Conservation (phyloP, 2,329 filamentous ascomycete species). For the Clarireedia hainanense region DNA sequence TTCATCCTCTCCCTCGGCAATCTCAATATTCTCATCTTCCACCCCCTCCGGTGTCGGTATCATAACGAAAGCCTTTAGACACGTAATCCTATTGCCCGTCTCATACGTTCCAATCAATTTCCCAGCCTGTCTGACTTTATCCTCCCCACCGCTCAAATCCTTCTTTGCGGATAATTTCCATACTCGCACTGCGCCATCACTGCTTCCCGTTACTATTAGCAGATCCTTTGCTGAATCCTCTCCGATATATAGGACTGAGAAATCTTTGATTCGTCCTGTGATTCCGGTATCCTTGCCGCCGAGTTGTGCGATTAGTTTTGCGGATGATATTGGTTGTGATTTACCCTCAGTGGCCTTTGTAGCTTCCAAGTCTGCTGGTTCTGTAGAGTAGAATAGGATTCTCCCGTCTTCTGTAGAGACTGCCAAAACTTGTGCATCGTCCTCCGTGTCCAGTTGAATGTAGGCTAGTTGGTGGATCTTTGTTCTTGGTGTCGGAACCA, state of each 20-base stretch:
- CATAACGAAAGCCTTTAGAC: constrained; percentile 81
- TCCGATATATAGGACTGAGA: constrained; percentile 47
- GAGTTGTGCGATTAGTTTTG: constrained; percentile 65
- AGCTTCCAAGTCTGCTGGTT: constrained; percentile 36
- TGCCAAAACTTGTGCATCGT: constrained; percentile 53
- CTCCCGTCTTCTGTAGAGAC: constrained; percentile 87
- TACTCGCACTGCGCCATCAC: constrained; percentile 75
- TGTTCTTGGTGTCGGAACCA: constrained; percentile 57
- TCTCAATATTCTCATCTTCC: constrained; percentile 36
- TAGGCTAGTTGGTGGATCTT: constrained; percentile 83
- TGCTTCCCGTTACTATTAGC: constrained; percentile 67
- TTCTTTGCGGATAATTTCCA: constrained; percentile 52
- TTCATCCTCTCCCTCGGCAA: constrained; percentile 23
- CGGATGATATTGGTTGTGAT: constrained; percentile 45
- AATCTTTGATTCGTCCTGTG: constrained; percentile 82
- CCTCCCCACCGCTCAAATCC: constrained; percentile 28
- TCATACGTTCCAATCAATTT: constrained; percentile 70
- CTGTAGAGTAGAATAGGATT: constrained; percentile 74
- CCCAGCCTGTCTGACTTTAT: constrained; percentile 26
- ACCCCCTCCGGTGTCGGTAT: constrained; percentile 54
- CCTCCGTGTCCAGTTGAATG: constrained; percentile 43
- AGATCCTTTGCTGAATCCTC: constrained; percentile 33
- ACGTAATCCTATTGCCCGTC: constrained; percentile 84
- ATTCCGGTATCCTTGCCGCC: constrained; percentile 65
- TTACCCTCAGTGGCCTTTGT: constrained; percentile 29